Evolutionary conservation across 768 basidiomycete genomes (phyloP).

Genomic region (Tulasnella sp.): DNA sequence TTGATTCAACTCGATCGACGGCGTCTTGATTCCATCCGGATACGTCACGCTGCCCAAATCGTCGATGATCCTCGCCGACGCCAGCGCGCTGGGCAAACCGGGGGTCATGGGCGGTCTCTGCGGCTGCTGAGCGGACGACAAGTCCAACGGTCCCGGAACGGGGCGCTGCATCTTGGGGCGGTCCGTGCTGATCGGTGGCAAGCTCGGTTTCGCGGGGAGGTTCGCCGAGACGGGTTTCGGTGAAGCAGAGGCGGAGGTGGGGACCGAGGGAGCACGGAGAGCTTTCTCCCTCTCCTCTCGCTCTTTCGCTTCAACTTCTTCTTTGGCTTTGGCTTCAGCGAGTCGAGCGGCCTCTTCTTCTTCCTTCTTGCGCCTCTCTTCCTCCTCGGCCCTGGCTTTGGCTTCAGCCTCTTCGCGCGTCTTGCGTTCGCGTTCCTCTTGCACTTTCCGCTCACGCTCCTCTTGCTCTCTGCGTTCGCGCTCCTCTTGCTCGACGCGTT

Average conservation of each 20-base stretch:
- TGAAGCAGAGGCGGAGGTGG: conserved; percentile 18
- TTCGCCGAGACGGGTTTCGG: not conserved
- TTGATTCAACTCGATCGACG: conserved; percentile 73
- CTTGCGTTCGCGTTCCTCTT: conserved; percentile 18
- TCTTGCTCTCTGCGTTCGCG: conserved; percentile 17
- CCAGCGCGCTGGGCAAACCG: conserved; percentile 30
- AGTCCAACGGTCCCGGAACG: conserved; percentile 65
- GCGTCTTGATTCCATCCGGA: conserved; percentile 66
- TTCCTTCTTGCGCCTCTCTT: conserved; percentile 23
- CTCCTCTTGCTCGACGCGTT: conserved; percentile 21
- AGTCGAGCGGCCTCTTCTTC: conserved; percentile 37
- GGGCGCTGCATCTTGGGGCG: conserved; percentile 28
- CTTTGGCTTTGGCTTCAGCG: conserved; percentile 30
- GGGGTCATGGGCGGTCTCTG: conserved; percentile 36
- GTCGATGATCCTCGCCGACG: conserved; percentile 75
- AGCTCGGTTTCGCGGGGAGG: conserved; percentile 26
- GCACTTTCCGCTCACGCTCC: conserved; percentile 28
- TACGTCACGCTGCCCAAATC: conserved; percentile 44
- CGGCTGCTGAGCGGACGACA: conserved; percentile 22
- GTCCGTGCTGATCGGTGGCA: conserved; percentile 18
- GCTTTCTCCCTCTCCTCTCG: conserved; percentile 26
- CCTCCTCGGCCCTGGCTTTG: conserved; percentile 17
- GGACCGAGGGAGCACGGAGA: conserved; percentile 24
- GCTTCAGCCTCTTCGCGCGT: conserved; percentile 18
- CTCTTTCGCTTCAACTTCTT: conserved; percentile 23